Evolutionary conservation across 2,329 filamentous ascomycete genomes (phyloP).

Genomic region (Calonectria pteridis): DNA sequence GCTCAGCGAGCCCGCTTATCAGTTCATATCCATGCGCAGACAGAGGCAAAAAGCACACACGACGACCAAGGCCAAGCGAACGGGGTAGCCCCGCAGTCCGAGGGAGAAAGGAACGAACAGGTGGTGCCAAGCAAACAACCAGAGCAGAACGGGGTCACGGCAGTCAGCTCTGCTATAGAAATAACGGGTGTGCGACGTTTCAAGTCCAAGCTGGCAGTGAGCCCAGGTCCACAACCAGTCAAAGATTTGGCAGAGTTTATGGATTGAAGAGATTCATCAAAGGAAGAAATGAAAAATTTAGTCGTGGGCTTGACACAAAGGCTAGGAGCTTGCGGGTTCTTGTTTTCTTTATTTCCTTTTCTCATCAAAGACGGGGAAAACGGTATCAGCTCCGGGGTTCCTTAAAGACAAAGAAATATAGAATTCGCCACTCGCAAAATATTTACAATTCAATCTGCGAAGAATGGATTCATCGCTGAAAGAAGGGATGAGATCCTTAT

Average conservation of each 20-base stretch:
- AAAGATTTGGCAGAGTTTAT: constrained; percentile 79
- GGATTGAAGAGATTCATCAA: neutral
- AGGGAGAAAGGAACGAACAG: neutral
- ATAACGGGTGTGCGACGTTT: constrained; percentile 85
- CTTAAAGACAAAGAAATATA: neutral
- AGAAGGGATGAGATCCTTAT: neutral
- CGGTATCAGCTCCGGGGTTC: too few species aligned
- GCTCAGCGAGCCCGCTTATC: constrained; percentile 82
- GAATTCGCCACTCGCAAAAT: neutral
- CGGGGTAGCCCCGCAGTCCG: neutral
- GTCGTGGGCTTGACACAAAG: neutral
- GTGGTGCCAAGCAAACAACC: neutral
- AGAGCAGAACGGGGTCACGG: constrained; percentile 60
- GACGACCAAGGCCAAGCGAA: constrained; percentile 42
- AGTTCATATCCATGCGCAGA: constrained; percentile 84
- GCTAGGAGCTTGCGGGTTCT: neutral
- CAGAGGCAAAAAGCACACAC: constrained; percentile 63
- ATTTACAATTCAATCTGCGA: neutral
- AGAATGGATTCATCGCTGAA: neutral
- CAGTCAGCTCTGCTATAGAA: constrained; percentile 58
- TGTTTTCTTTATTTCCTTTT: neutral
- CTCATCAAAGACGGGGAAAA: too few species aligned
- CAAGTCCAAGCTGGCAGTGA: constrained; percentile 81
- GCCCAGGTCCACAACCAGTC: constrained; percentile 77
- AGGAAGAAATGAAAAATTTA: neutral